phyloP scores from a whole-genome alignment of 768 basidiomycete species.

The Phylloporus sp. region DNA sequence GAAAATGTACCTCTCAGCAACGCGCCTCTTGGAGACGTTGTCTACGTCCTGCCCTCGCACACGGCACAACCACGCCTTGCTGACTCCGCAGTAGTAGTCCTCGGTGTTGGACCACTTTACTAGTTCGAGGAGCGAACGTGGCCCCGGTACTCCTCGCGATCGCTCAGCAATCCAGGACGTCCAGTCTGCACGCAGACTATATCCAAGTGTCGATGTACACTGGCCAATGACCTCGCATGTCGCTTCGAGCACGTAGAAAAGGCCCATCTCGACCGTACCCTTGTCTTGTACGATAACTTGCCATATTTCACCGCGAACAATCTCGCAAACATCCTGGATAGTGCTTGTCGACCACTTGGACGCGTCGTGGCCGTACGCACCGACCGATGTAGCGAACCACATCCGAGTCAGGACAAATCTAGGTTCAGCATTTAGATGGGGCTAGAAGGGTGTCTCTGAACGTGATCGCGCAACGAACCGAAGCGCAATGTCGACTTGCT shows the following conservation, averaged over 20 bases:
- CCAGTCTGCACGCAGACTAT: constrained; percentile 60
- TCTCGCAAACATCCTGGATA: constrained; percentile 48
- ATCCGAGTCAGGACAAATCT: constrained; percentile 64
- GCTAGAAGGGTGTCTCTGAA: neutral
- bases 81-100: constrained; percentile 67
- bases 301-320: constrained; percentile 62
- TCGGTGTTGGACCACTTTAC: constrained; percentile 68
- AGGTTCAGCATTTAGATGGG: constrained; percentile 1
- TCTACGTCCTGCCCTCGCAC: constrained; percentile 40
- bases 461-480: constrained; percentile 39
- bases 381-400: constrained; percentile 61
- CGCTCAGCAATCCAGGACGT: constrained; percentile 46
- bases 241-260: constrained; percentile 57
- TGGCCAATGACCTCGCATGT: constrained; percentile 73
- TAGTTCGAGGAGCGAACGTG: constrained; percentile 24
- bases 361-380: constrained; percentile 31
- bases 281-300: constrained; percentile 35
- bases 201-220: constrained; percentile 12
- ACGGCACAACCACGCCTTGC: constrained; percentile 57
- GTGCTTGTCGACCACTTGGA: constrained; percentile 33
- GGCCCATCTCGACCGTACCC: constrained; percentile 22
- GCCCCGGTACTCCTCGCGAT: neutral
- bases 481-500: constrained; percentile 53
- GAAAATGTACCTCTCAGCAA: constrained; percentile 62
- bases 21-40: constrained; percentile 39